Percentiles rank a stretch among this genome's conserved stretches.
Conservation (phyloP, 2,329 filamentous ascomycete species). For the Trichophyton rubrum region DNA sequence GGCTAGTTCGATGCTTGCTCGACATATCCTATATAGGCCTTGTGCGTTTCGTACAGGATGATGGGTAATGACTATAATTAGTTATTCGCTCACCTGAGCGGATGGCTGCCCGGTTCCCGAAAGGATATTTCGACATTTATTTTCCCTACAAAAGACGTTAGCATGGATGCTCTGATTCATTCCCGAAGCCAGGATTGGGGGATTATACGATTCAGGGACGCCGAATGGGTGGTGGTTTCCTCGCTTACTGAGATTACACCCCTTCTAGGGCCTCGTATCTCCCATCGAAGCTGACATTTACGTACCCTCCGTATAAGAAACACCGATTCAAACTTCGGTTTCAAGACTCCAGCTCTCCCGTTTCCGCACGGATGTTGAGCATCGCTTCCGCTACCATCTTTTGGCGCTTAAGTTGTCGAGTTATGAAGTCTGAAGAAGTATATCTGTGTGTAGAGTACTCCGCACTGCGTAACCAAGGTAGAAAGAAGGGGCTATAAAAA, state of each 20-base stretch:
- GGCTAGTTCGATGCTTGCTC: not conserved
- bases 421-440: not conserved
- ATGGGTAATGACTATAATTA: not conserved
- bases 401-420: not conserved
- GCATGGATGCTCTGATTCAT: conserved; percentile 1
- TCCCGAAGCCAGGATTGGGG: not conserved
- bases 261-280: conserved; percentile 1
- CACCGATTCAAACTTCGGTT: not conserved
- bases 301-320: not conserved
- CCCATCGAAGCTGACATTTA: not conserved
- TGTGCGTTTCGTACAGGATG: conserved; percentile 1
- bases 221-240: not conserved
- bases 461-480: not conserved
- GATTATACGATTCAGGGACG: not conserved
- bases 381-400: not conserved
- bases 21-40: conserved; percentile 2
- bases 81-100: not conserved
- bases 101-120: not conserved
- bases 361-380: not conserved
- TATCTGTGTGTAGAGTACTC: not conserved
- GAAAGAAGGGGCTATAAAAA: not conserved
- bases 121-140: not conserved
- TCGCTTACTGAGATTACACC: conserved; percentile 3
- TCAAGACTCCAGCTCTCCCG: not conserved
- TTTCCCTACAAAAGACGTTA: not conserved